These are phyloP conservation scores for Nectriaceae sp. DNA, from an alignment of 2,329 filamentous ascomycete genomes.

Conservation along the genomic window DNA sequence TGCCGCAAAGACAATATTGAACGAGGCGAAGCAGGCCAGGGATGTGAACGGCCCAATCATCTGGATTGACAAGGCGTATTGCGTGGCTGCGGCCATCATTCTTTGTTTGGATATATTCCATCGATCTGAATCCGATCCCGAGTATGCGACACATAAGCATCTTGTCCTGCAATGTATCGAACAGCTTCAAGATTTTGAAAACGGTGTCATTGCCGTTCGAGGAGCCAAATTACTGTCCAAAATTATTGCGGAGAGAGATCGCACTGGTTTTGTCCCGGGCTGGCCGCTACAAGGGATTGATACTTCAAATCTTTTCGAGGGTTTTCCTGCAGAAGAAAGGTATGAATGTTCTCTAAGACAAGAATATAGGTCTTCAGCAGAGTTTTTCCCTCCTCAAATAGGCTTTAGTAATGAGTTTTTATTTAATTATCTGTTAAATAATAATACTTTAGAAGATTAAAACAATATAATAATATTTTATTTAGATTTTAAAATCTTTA, in stretches of 20 bases:
- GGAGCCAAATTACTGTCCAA: not conserved
- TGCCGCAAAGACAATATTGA: conserved; percentile 41
- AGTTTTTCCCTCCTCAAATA: not conserved
- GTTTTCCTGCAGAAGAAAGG: not conserved
- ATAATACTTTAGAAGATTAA: not conserved
- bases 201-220: not conserved
- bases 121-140: conserved; percentile 5
- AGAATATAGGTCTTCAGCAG: not conserved
- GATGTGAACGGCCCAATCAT: conserved; percentile 24
- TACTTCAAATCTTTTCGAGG: not conserved
- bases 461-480: not conserved
- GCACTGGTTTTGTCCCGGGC: not conserved
- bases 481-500: not conserved
- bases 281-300: not conserved
- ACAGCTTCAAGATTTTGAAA: not conserved
- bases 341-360: not conserved
- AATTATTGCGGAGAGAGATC: not conserved
- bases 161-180: not conserved
- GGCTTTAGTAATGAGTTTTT: not conserved
- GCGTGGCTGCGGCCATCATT: conserved; percentile 30
- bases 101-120: conserved; percentile 33
- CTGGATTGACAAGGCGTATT: conserved; percentile 31
- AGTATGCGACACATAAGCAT: not conserved
- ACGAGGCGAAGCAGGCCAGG: conserved; percentile 22
- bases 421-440: not conserved